Evolutionary conservation across 2,329 filamentous ascomycete genomes (phyloP), one percentile per base, ranked within the genome.

Genomic region (Apiospora pterosperma): DNA sequence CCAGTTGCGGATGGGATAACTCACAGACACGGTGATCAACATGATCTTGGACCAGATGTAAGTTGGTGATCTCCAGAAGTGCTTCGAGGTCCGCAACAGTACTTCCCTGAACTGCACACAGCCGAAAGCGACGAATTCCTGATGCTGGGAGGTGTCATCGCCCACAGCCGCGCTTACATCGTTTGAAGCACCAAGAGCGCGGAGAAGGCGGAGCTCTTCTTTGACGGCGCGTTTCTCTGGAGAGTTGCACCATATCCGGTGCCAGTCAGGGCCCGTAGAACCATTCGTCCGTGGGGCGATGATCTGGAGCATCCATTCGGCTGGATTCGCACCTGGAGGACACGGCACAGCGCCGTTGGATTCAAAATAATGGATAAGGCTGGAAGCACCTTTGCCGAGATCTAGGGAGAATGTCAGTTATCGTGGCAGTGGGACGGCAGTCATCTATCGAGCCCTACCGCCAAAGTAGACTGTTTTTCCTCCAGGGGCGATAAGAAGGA

Each of bases 1-100:
- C n/a, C n/a, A n/a, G n/a, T n/a, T n/a, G n/a, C n/a, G n/a, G n/a
- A n/a, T n/a, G n/a, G n/a, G n/a, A n/a, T n/a, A n/a, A n/a, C n/a
- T n/a, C n/a, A n/a, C n/a, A n/a, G n/a, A n/a, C n/a, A n/a, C n/a
- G n/a, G n/a, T n/a, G n/a, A n/a, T n/a, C n/a, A n/a, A n/a, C n/a
- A n/a, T n/a, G 1, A 84, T 80, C 82, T 97, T 97, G 72, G 91
- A 90, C 81, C 95, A 96, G 76, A 97, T 94, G 81, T 97, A 97
- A 5, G 89, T 85, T 0, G 93, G 93, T 0, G 90, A 94, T 66
- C 93, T 90, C 93, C 93, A 97, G 84, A 96, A 96, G 76, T 97
- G 93, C 74, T 94, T 87, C 82, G 96, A 96, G 34, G 96, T 90
- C 72, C 93, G 92, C 69, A 85, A 76, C 21, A 87, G 84, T 64